Base-by-base conservation (phyloP, 2,329 filamentous ascomycete genomes). In the Botrytis pseudocinerea region DNA sequence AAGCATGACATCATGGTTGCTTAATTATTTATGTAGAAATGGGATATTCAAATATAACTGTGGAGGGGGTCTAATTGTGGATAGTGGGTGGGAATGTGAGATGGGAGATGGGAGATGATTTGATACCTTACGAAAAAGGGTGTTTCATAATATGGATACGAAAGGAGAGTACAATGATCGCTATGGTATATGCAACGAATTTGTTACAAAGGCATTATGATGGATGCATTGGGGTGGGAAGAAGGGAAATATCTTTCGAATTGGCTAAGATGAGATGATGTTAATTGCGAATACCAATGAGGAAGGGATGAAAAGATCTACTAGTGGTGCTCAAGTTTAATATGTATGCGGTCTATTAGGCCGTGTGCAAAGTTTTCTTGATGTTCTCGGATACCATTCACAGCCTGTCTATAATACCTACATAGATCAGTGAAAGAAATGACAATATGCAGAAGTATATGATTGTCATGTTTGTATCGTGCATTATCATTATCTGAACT, bases 401-500 rank as follows among this genome's bases (percentile, higher is more conserved):
- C 38, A 28, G 64, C 54, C 35, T 54, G 32, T 35, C 25, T 66
- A n/a, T 16, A 66, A 48, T 25, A 28, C 38, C 32, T 57, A 25
- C n/a, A 32, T 44, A 42, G 38, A n/a, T 40, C 4, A n/a, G 10
- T 35, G 35, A 42, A 54, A 20, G 16, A 54, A 42, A 57, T 68
- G n/a, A 25, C 6, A 32, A 32, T 25, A 42, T 68, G 3, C 35
- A 57, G 18, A 57, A 57, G 42, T 38, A 59, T 4, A 57, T 42
- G 48, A 42, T 32, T 32, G 35, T 12, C 35, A 57, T 57, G n/a
- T 44, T 14, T 44, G 4, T 38, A n/a, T 6, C 28, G 44, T 66
- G 44, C 54, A 54, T 68, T 42, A 59, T 69, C 51, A 69, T 69
- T 38, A 70, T 68, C n/a, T 42, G 48, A 42, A 38, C 6, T 25